Conservation (phyloP, 2,329 filamentous ascomycete genomes). For the Xylariaceae sp. region DNA sequence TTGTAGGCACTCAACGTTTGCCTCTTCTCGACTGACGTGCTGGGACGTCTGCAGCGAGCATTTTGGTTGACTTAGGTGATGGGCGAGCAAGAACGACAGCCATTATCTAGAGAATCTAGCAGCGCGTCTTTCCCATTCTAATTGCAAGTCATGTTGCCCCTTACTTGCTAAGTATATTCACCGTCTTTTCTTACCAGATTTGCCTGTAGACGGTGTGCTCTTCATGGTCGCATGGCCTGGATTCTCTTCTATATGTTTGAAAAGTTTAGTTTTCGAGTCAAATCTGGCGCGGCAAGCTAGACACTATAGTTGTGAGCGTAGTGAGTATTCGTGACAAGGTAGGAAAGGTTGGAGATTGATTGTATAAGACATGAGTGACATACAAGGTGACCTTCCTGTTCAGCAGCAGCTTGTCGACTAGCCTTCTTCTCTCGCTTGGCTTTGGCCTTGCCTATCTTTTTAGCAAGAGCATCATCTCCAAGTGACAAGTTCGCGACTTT, state of each 20-base stretch:
- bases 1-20: not conserved
- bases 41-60: not conserved
- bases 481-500: constrained; percentile 39
- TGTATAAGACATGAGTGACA: constrained; percentile 29
- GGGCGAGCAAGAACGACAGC: not conserved
- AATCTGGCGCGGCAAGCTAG: constrained; percentile 53
- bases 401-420: constrained; percentile 46
- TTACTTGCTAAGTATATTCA: constrained; percentile 29
- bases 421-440: constrained; percentile 57
- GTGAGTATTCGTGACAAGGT: not conserved
- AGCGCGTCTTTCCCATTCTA: not conserved
- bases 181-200: constrained; percentile 46
- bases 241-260: constrained; percentile 70
- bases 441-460: constrained; percentile 58
- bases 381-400: constrained; percentile 44
- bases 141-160: not conserved
- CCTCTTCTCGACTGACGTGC: not conserved
- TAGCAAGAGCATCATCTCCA: constrained; percentile 33
- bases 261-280: constrained; percentile 72
- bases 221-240: constrained; percentile 66
- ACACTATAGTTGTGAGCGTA: constrained; percentile 46
- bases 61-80: not conserved
- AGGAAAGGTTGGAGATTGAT: not conserved
- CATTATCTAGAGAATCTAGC: not conserved
- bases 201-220: constrained; percentile 30